Base-by-base conservation (phyloP, 2,329 filamentous ascomycete genomes). In the Exophiala aquamarina region DNA sequence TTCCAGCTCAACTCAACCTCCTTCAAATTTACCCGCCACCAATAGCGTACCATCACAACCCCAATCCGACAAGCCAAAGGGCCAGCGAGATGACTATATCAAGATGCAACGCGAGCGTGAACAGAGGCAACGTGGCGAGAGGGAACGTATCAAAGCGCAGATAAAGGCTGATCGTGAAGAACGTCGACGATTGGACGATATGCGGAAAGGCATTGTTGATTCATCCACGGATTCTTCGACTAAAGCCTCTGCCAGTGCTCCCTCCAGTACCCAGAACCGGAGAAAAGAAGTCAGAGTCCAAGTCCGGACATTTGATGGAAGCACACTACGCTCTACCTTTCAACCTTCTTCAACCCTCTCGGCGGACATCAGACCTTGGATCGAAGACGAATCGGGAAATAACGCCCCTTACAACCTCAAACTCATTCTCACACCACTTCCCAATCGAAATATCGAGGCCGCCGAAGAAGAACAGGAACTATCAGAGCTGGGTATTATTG, bases 301-400 rank as follows among this genome's bases (percentile, higher is more conserved):
- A 60, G 80, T 95, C 14, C 81, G 91, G 6, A 74, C 95, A 0
- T 87, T 94, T 47, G 89, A 96, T 62, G 92, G 92, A 8, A 84
- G 83, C 9, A 90, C 83, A 2, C 79, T 96, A 14, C 82, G 89
- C 32, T 78, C 76, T 3, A 82, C 79, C 14, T 95, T 96, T 65
- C 72, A 81, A 9, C 80, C 82, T 17, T 70, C 71, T 2, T 74
- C 79, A 5, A 86, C 78, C 0, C 74, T 96, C 3, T 67, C 72
- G 5, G 71, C 66, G 5, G 79, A 88, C 34, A 83, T 97, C 1
- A 79, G 92, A 6, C 69, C 74, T 5, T 96, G 89, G 87, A 78
- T 97, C 6, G 87, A 92, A 44, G 71, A 77, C 47, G 74, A 81
- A 52, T 71, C 66, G 9, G 78, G 80, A 34, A 78, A 76, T 15